Conservation (phyloP, 176 grass and related monocot species). For the Urochloa ruziziensis region DNA sequence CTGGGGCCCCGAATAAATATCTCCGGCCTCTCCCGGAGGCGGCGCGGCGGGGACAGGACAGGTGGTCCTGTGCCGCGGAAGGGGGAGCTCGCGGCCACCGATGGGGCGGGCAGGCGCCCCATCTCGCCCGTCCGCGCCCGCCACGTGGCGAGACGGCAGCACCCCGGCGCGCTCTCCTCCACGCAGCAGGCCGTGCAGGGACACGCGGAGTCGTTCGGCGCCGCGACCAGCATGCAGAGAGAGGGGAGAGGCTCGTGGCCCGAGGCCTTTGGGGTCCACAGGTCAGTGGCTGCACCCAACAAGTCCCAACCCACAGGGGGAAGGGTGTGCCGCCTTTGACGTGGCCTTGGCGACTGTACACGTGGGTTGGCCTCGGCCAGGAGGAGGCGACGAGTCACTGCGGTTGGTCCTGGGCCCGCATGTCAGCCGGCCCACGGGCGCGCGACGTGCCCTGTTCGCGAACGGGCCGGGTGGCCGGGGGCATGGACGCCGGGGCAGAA, state of each 20-base stretch:
- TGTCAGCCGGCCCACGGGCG: not conserved
- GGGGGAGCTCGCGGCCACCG: not conserved
- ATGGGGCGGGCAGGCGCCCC: not conserved
- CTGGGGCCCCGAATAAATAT: conserved; percentile 32
- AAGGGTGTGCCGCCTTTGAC: not conserved
- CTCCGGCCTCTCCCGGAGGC: not conserved
- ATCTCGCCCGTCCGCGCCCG: conserved; percentile 13
- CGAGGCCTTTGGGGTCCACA: not conserved
- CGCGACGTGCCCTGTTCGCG: no score
- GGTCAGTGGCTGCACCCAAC: not conserved
- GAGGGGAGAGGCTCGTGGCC: not conserved
- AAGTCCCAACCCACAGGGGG: no score
- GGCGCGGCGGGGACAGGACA: conserved; percentile 5
- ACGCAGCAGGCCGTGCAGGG: conserved; percentile 14
- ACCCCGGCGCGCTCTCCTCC: conserved; percentile 1
- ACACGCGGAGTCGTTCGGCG: conserved; percentile 45
- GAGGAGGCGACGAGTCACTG: no score
- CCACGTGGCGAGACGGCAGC: conserved; percentile 10
- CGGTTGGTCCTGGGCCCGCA: not conserved
- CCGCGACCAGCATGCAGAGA: conserved; percentile 43
- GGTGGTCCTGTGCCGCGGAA: conserved; percentile 14
- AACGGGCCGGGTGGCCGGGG: not conserved
- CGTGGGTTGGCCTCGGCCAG: not conserved
- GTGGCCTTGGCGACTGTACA: conserved; percentile 8
- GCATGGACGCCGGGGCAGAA: not conserved